Evolutionary conservation across 768 basidiomycete species (phyloP).

Genomic region (Tricholoma saponaceum): DNA sequence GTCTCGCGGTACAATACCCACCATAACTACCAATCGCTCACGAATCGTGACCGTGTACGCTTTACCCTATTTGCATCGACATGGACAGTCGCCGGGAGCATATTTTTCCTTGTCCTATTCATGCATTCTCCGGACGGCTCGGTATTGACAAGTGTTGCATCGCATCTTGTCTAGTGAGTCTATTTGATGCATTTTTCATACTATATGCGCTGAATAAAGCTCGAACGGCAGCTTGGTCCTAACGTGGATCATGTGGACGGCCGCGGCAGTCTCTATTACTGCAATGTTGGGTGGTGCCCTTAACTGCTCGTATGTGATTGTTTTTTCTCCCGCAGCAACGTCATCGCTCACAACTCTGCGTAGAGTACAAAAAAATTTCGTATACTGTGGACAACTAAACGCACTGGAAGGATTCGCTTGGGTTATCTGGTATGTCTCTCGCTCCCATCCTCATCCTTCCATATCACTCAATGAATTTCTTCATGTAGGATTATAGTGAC

Average conservation of each 20-base stretch:
- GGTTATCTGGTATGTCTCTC: conserved; percentile 56
- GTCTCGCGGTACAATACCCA: conserved; percentile 54
- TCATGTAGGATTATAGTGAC: conserved; percentile 58
- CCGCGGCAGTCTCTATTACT: conserved; percentile 70
- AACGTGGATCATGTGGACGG: conserved; percentile 78
- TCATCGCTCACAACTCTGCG: not conserved
- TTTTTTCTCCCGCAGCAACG: not conserved
- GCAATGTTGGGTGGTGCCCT: conserved; percentile 61
- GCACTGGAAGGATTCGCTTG: conserved; percentile 74
- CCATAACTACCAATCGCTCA: conserved; percentile 43
- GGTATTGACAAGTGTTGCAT: conserved; percentile 54
- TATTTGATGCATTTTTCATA: not conserved
- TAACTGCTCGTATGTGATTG: conserved; percentile 54
- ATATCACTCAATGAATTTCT: conserved; percentile 1
- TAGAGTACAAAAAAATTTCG: conserved; percentile 39
- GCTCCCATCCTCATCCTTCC: not conserved
- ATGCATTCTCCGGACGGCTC: conserved; percentile 42
- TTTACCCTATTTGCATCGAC: conserved; percentile 68
- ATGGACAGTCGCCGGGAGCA: conserved; percentile 63
- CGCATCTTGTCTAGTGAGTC: conserved; percentile 63
- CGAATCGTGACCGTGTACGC: conserved; percentile 58
- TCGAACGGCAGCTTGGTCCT: conserved; percentile 44
- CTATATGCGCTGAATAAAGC: not conserved
- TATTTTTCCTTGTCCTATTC: conserved; percentile 53
- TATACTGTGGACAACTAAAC: conserved; percentile 75